These are phyloP conservation scores for Pleurostoma richardsiae DNA, from an alignment of 2,329 filamentous ascomycete genomes.

Conservation along the genomic window DNA sequence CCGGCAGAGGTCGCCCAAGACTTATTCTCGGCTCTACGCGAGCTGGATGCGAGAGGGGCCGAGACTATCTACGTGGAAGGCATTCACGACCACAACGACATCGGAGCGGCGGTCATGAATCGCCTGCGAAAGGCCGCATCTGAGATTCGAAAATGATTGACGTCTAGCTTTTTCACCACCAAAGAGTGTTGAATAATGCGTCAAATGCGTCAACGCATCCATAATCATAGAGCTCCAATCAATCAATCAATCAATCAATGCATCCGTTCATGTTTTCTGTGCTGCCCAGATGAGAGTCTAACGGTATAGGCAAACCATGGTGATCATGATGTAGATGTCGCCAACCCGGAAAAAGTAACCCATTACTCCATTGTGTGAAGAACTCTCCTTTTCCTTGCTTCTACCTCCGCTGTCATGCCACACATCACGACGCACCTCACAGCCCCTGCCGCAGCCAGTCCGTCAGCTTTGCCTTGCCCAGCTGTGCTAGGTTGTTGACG, in stretches of 20 bases:
- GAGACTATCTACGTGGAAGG: conserved; percentile 90
- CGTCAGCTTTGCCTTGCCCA: conserved; percentile 86
- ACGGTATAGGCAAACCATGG: too few species aligned
- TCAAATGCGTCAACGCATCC: too few species aligned
- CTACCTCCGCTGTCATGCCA: neutral
- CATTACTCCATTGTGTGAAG: conserved; percentile 10
- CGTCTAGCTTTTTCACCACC: conserved; percentile 18
- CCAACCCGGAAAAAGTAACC: conserved; percentile 19
- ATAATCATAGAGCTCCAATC: too few species aligned
- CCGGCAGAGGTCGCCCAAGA: conserved; percentile 75
- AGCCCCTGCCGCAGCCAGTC: conserved; percentile 86
- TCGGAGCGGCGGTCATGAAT: conserved; percentile 85
- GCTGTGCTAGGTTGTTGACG: conserved; percentile 87
- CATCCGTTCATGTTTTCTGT: neutral
- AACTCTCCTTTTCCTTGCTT: conserved; percentile 5
- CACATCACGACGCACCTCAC: conserved; percentile 30
- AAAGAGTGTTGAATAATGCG: too few species aligned
- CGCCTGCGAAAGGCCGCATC: conserved; percentile 72
- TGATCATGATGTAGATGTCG: neutral
- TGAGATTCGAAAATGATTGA: conserved; percentile 28
- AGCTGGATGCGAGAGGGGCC: conserved; percentile 74
- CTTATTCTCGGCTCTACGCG: conserved; percentile 80
- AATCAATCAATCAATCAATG: too few species aligned
- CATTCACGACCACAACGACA: conserved; percentile 71
- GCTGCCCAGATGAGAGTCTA: neutral